Conservation (phyloP, 176 grass and related monocot genomes). For the Puccinellia tenuiflora region DNA sequence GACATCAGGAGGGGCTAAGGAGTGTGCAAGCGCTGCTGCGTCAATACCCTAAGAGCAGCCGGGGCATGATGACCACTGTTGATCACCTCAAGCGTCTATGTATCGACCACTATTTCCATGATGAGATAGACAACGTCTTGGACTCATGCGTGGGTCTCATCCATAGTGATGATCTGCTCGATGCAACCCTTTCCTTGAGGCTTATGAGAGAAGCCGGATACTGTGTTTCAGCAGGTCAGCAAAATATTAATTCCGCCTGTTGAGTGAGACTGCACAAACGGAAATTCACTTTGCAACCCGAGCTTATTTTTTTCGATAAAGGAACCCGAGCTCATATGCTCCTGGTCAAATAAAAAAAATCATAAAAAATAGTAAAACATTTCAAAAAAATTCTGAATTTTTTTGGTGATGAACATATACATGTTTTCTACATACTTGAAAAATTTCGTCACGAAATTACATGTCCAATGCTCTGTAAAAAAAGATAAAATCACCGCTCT, state of each 20-base stretch:
- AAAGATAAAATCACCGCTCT: too few species aligned
- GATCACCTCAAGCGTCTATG: constrained; percentile 44
- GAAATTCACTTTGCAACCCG: too few species aligned
- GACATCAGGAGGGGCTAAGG: constrained; percentile 5
- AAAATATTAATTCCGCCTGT: background rate
- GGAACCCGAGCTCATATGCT: too few species aligned
- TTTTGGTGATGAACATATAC: too few species aligned
- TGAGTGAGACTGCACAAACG: background rate
- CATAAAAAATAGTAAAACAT: too few species aligned
- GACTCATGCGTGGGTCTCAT: background rate
- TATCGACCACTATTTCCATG: constrained; percentile 43
- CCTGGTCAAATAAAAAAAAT: too few species aligned
- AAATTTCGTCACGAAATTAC: too few species aligned
- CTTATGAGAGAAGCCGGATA: constrained; percentile 45
- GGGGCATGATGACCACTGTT: constrained; percentile 13
- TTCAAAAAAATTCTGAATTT: too few species aligned
- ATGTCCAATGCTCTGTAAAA: too few species aligned
- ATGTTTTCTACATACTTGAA: too few species aligned
- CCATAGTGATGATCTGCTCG: background rate
- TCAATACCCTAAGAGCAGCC: background rate
- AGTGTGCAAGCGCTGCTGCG: background rate
- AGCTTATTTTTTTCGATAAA: too few species aligned
- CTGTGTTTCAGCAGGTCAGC: constrained; percentile 33
- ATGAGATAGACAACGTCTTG: constrained; percentile 10
- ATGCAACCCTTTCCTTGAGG: constrained; percentile 27